Evolutionary conservation across 495 filamentous ascomycete genomes (phyloP).

Genomic region (Hypoxylon crocopeplum): DNA sequence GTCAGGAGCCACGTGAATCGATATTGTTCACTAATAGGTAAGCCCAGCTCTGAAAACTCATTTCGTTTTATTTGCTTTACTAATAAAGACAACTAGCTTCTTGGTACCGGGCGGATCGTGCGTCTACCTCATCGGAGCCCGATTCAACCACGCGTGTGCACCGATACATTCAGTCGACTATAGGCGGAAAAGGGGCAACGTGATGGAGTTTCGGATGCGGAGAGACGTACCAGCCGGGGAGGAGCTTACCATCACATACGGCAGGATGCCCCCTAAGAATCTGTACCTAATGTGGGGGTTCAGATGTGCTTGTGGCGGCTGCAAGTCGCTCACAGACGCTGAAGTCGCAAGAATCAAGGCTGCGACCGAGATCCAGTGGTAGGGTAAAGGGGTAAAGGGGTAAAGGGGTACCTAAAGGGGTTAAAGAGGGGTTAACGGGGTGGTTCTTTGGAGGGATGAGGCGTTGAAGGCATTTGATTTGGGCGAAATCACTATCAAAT

Average conservation of each 20-base stretch:
- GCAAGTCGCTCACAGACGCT: constrained; percentile 29
- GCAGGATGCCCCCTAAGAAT: constrained; percentile 12
- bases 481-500: too few relatives aligned
- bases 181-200: not conserved
- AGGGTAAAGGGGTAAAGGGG: not conserved
- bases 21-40: constrained; percentile 42
- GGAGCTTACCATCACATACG: constrained; percentile 46
- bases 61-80: not conserved
- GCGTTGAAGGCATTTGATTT: too few relatives aligned
- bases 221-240: constrained; percentile 27
- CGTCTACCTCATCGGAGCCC: constrained; percentile 38
- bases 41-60: constrained; percentile 9
- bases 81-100: constrained; percentile 21
- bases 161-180: constrained; percentile 34
- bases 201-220: constrained; percentile 27
- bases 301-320: constrained; percentile 43
- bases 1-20: not conserved
- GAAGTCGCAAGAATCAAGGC: constrained; percentile 17
- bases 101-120: constrained; percentile 5
- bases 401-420: too few relatives aligned
- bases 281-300: constrained; percentile 46
- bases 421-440: too few relatives aligned
- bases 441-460: too few relatives aligned
- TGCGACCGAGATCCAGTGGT: not conserved
- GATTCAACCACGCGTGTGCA: constrained; percentile 48